These are phyloP conservation scores for Zhuliangozyma blackwelliae DNA, from an alignment of 1,139 yeast genomes.

Conservation along the genomic window DNA sequence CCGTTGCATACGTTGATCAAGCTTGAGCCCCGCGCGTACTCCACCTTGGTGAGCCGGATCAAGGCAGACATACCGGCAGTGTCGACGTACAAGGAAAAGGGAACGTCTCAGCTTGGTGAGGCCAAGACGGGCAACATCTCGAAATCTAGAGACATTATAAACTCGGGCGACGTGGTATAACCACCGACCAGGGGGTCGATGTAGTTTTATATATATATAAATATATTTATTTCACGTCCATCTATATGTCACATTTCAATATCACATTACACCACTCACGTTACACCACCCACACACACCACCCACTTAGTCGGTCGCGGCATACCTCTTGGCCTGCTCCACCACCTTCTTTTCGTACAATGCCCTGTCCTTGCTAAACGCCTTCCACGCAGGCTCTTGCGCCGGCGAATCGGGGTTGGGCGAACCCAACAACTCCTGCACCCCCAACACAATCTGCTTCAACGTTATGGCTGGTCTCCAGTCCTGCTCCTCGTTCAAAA, in stretches of 20 bases:
- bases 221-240: too few relatives aligned
- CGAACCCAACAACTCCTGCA: constrained; percentile 82
- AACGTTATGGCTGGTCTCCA: constrained; percentile 98
- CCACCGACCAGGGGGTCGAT: not conserved
- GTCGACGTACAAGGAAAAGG: constrained; percentile 91
- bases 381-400: constrained; percentile 93
- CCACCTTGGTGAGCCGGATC: constrained; percentile 80
- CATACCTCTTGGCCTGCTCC: constrained; percentile 78
- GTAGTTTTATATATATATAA: too few relatives aligned
- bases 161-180: constrained; percentile 17
- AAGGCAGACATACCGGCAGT: constrained; percentile 98
- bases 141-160: constrained; percentile 42
- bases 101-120: constrained; percentile 78
- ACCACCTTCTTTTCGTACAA: constrained; percentile 72
- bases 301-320: constrained; percentile 6
- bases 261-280: not conserved
- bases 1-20: constrained; percentile 93
- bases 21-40: constrained; percentile 90
- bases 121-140: constrained; percentile 21
- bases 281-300: not conserved
- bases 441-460: constrained; percentile 85
- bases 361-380: constrained; percentile 63
- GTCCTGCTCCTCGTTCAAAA: constrained; percentile 91
- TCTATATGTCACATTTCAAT: too few relatives aligned
- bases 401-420: constrained; percentile 98